Conservation (phyloP, 805 yeast genomes). For the Wickerhamomyces kurtzmanii region DNA sequence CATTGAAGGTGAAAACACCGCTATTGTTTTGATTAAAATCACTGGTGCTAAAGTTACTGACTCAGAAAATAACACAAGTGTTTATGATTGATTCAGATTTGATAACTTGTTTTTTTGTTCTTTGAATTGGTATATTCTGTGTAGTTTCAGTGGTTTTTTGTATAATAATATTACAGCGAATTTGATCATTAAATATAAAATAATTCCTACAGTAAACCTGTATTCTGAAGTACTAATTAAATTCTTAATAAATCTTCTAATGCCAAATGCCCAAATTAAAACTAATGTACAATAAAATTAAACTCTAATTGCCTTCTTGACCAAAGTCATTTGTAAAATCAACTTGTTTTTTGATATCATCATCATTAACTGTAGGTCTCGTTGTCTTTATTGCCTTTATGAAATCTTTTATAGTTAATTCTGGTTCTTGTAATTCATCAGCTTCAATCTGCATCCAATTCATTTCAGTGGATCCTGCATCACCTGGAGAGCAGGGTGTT, state of each 20-base stretch:
- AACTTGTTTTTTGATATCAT: slow-evolving; percentile 72
- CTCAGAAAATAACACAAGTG: slow-evolving; percentile 44
- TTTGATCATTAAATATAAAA: too few species aligned
- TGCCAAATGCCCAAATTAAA: not conserved
- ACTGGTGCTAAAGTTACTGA: slow-evolving; percentile 74
- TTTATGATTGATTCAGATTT: slow-evolving; percentile 14
- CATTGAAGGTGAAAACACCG: slow-evolving; percentile 52
- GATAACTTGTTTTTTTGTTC: not conserved
- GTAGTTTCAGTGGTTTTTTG: too few species aligned
- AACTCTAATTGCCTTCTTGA: slow-evolving; percentile 76
- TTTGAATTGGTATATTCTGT: not conserved
- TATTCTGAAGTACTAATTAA: too few species aligned
- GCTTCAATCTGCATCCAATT: slow-evolving; percentile 89
- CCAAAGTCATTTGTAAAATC: slow-evolving; percentile 94
- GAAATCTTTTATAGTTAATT: slow-evolving; percentile 82
- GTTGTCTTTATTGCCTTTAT: slow-evolving; percentile 85
- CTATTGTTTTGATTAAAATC: slow-evolving; percentile 56
- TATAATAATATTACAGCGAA: too few species aligned
- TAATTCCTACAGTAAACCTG: too few species aligned
- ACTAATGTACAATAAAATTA: not conserved
- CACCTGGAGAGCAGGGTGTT: slow-evolving; percentile 99
- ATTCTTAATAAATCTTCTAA: too few species aligned
- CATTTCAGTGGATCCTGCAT: slow-evolving; percentile 73
- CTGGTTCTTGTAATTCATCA: slow-evolving; percentile 86
- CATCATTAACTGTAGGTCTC: slow-evolving; percentile 88